Evolutionary conservation across 192 early-diverging fungal genomes (phyloP).

Genomic region (Gigaspora rosea): DNA sequence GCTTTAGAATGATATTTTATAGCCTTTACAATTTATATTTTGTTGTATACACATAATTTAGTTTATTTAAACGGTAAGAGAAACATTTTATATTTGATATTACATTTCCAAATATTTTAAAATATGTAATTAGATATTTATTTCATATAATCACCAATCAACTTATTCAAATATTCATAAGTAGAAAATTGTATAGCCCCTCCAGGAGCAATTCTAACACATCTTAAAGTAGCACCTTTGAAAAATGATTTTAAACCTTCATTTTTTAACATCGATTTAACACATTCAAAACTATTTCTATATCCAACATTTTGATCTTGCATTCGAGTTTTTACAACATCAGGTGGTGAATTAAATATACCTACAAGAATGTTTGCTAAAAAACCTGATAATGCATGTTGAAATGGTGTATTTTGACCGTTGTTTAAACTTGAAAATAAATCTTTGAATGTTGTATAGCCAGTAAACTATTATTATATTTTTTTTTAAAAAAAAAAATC

Average conservation of each 20-base stretch:
- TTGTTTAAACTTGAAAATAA: slow-evolving; percentile 36
- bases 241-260: slow-evolving; percentile 47
- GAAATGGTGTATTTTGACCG: slow-evolving; percentile 39
- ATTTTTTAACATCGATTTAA: slow-evolving; percentile 37
- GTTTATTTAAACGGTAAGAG: too few relatives aligned
- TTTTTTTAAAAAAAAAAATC: neutral
- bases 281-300: slow-evolving; percentile 38
- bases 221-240: slow-evolving; percentile 41
- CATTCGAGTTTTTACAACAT: slow-evolving; percentile 52
- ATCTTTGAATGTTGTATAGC: slow-evolving; percentile 40
- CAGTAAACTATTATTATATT: slow-evolving; percentile 33
- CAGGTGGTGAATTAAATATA: slow-evolving; percentile 46
- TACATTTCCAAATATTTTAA: too few relatives aligned
- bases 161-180: slow-evolving; percentile 22
- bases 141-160: neutral
- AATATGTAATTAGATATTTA: too few relatives aligned
- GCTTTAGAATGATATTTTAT: too few relatives aligned
- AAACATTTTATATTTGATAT: too few relatives aligned
- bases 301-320: slow-evolving; percentile 43
- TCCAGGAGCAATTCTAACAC: slow-evolving; percentile 46
- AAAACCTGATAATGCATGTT: slow-evolving; percentile 47
- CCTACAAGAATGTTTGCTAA: slow-evolving; percentile 45
- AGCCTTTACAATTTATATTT: too few relatives aligned
- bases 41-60: too few relatives aligned
- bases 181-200: slow-evolving; percentile 12